Percentiles rank a stretch among this genome's conserved stretches.
phyloP scores from a whole-genome alignment of 176 grass and related monocot species.

The Tillandsia leiboldiana region DNA sequence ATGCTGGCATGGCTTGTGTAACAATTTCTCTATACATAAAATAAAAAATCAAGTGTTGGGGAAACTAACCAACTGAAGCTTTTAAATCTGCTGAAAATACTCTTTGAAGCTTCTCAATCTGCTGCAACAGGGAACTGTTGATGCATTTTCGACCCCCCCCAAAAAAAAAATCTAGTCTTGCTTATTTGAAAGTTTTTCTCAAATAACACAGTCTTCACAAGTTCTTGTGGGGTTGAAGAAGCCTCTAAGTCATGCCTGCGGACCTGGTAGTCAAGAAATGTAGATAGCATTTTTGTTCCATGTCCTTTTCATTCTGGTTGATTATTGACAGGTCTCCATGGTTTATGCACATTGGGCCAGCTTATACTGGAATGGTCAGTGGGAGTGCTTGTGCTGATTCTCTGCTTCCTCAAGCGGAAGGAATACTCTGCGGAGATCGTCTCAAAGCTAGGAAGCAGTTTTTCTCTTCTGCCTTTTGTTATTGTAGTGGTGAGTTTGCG shows the following conservation, averaged over 20 bases:
- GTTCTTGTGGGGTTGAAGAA: not conserved
- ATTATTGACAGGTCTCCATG: slow-evolving; percentile 60
- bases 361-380: slow-evolving; percentile 82
- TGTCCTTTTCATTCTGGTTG: slow-evolving; percentile 50
- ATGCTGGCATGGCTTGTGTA: no score
- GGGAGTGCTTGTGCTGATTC: slow-evolving; percentile 67
- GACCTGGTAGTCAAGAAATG: slow-evolving; percentile 17
- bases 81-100: no score
- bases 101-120: no score
- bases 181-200: no score
- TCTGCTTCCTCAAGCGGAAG: slow-evolving; percentile 70
- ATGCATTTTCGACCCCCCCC: no score
- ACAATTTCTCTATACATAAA: no score
- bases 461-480: slow-evolving; percentile 77
- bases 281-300: slow-evolving; percentile 31
- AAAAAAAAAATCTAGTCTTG: no score
- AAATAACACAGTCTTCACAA: no score
- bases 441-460: slow-evolving; percentile 92
- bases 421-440: slow-evolving; percentile 67
- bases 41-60: no score
- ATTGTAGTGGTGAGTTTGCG: slow-evolving; percentile 80
- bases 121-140: no score
- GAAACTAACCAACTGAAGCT: no score
- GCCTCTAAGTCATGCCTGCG: slow-evolving; percentile 8
- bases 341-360: slow-evolving; percentile 77